Base-by-base conservation (phyloP, 371 early-diverging fungal genomes). In the Vavraia culicis region DNA sequence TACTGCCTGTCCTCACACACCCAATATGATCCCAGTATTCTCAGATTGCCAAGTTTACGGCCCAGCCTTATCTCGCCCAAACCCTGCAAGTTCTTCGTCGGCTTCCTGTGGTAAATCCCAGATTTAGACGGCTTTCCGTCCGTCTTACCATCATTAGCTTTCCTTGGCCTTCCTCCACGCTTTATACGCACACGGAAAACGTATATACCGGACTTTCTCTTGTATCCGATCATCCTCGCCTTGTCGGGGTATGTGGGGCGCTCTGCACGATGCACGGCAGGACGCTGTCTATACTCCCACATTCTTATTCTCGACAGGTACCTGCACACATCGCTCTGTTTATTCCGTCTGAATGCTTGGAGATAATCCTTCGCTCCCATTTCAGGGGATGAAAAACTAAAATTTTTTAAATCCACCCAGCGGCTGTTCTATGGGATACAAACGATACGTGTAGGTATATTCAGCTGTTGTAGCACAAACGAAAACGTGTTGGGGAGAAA, bases 1-100 rank as follows among this genome's bases (percentile, higher is more conserved):
- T 80, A 89, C 63, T 84, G 82, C 56, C 85, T 73, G 73, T 91
- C 95, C 75, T 83, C 78, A 31, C 87, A 87, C 53, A 94, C 80
- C 90, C 90, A 88, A 83, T 94, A 94, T 49, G 85, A 84, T 81
- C 85, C 88, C 53, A 94, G 75, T 45, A 94, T 85, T 58, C 93
- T 80, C 62, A 91, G 72, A 76, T 83, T 84, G 54, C 75, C 77
- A 73, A 85, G 85, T 69, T 78, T 80, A 69, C 81, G 78, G 57
- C 89, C 95, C 47, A 87, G 87, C 72, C 86, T 82, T 71, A 84
- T 81, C 75, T 94, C 95, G 52, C 89, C 93, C 41, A 78, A 76
- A 56, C 82, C 76, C 56, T 83, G 83, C 67, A 81, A 77, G 54
- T 83, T 80, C 62, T 85, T 81, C 71, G 82, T 77, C 74, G 77